Conservation (phyloP, 192 early-diverging fungal genomes). For the Entrophospora sp. region DNA sequence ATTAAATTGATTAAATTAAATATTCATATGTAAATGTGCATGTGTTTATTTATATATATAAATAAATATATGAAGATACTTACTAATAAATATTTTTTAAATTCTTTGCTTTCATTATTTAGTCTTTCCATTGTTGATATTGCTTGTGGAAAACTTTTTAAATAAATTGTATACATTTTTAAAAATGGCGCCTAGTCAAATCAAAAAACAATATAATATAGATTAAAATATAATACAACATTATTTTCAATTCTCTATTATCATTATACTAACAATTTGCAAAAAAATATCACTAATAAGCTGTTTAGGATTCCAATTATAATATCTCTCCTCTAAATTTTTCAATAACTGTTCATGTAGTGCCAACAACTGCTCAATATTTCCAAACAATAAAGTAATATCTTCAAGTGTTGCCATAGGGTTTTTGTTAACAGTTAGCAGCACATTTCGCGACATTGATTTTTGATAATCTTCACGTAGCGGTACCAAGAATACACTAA, state of each 20-base stretch:
- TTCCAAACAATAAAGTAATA: constrained; percentile 3
- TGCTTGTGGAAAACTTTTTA: constrained; percentile 77
- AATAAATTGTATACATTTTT: constrained; percentile 78
- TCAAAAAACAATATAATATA: not conserved
- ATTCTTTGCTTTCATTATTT: constrained; percentile 19
- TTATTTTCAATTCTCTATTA: not conserved
- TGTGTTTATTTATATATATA: too few species aligned
- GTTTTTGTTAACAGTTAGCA: constrained; percentile 1
- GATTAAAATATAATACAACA: not conserved
- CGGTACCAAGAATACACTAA: constrained; percentile 40
- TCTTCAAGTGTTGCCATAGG: constrained; percentile 3
- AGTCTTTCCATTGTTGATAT: constrained; percentile 18
- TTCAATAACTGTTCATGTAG: constrained; percentile 7
- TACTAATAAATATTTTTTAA: constrained; percentile 22
- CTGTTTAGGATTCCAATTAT: constrained; percentile 1
- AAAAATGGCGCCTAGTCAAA: constrained; percentile 46
- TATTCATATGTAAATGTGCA: not conserved
- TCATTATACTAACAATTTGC: constrained; percentile 6
- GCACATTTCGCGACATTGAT: constrained; percentile 3
- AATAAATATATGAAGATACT: not conserved
- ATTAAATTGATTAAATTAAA: not conserved
- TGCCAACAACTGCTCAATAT: constrained; percentile 5
- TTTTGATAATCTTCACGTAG: constrained; percentile 35
- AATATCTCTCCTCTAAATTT: constrained; percentile 8
- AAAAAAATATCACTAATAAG: constrained; percentile 15